A percentile compares a stretch with the other conserved stretches of the same genome.
phyloP scores from a whole-genome alignment of 441 rosid genomes.

The Breynia disticha region DNA sequence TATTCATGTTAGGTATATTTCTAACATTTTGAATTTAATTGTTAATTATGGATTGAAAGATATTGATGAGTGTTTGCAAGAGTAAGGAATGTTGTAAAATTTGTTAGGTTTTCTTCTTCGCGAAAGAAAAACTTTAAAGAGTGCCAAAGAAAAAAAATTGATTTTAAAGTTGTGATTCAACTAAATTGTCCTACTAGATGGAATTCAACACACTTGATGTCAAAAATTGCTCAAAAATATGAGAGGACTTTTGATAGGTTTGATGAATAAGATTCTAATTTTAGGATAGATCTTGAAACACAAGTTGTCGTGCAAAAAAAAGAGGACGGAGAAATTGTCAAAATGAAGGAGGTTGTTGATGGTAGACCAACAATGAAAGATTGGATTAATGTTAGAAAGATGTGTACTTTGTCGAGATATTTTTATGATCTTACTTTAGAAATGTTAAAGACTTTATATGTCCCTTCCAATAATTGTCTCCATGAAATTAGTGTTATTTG shows the following conservation, averaged over 20 bases:
- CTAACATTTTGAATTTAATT: no score
- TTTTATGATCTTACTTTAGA: slow-evolving; percentile 7
- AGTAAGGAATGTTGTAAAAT: background rate
- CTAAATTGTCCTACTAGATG: slow-evolving; percentile 17
- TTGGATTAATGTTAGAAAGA: background rate
- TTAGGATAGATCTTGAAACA: background rate
- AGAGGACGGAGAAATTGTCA: background rate
- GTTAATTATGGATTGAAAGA: background rate
- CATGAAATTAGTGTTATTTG: slow-evolving; percentile 3
- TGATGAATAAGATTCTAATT: background rate
- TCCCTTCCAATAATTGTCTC: slow-evolving; percentile 8
- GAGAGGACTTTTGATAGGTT: background rate
- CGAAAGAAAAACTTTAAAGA: slow-evolving; percentile 6
- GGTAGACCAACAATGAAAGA: no score
- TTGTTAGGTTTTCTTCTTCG: slow-evolving; percentile 1
- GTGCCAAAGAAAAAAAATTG: background rate
- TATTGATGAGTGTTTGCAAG: background rate
- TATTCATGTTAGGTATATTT: slow-evolving; percentile 1
- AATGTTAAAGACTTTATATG: background rate
- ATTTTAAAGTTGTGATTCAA: background rate
- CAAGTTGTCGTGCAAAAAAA: background rate
- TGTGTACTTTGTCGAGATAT: background rate
- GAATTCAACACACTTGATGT: slow-evolving; percentile 18
- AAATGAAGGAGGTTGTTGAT: no score
- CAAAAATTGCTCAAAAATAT: slow-evolving; percentile 4